Base-by-base conservation (phyloP, 1,284 basidiomycete species). In the Tylopilus sp. region DNA sequence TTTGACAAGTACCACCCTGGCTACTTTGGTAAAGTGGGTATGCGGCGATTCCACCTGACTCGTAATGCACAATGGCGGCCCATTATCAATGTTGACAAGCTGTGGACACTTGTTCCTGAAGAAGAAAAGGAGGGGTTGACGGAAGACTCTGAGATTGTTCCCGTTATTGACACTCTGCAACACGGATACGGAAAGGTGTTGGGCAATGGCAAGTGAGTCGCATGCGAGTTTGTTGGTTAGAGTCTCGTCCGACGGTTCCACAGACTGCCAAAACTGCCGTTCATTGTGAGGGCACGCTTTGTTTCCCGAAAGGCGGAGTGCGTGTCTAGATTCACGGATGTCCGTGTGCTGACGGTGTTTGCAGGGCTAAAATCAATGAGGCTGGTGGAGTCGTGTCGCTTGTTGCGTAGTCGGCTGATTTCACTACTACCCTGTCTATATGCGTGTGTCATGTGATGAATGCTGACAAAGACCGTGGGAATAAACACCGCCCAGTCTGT, bases 11-110 rank as follows among this genome's bases (percentile, higher is more conserved):
- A 90, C 87, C 93, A 97, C 76, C 90, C 90, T 73, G 95, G 93
- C 90, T 97, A 97, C 90, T 97, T 96, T 73, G 93, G 93, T 79
- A 97, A 97, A 78, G 92, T 95, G 69, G 92, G 92, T 92, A 98
- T 98, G 95, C 86, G 96, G 67, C 87, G 89, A 76, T 99, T 89
- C 92, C 96, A 99, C 75, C 74, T 93, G 58, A 95, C 92, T 54
- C 86, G 87, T 74, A 97, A 97, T 77, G 74, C 80, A 63, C 79
- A 84, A 75, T 94, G 89, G 92, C 82, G 86, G 60, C 94, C 95
- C 29, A 89, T 87, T 66, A 90, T 99, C 85, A 99, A 99, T 81
- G 82, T 97, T 70, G 94, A 97, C 82, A 95, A 92, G 76, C 79
- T 91, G 48, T 91, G 88, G 89, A 75, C 77, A 52, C 81, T 91